phyloP scores from a whole-genome alignment of 441 rosid genomes.

The Croton setiger region DNA sequence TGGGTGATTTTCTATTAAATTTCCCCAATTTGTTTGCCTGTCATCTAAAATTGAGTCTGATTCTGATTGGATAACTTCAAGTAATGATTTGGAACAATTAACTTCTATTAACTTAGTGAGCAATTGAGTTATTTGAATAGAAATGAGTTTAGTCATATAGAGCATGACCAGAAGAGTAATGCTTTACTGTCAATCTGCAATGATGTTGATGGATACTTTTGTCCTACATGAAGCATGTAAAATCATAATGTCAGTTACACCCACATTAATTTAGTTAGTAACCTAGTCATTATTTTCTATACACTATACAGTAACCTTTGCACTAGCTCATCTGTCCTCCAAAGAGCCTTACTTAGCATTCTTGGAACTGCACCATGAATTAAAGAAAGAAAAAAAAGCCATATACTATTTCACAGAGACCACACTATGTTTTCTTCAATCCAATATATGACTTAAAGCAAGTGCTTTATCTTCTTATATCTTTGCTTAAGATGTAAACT shows the following conservation, averaged over 20 bases:
- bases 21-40: background rate
- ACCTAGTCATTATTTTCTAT: conserved; percentile 3
- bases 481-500: background rate
- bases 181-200: background rate
- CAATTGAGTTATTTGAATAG: background rate
- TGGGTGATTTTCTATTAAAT: conserved; percentile 6
- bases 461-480: background rate
- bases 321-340: background rate
- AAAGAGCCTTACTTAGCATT: background rate
- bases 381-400: background rate
- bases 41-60: background rate
- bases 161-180: background rate
- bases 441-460: background rate
- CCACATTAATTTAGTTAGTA: background rate
- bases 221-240: background rate
- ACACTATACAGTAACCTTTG: background rate
- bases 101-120: background rate
- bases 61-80: conserved; percentile 4
- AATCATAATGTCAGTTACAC: background rate
- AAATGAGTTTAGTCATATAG: background rate
- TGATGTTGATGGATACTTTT: background rate
- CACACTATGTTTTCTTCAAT: background rate
- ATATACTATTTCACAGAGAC: background rate
- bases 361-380: background rate
- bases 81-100: background rate